A percentile compares a stretch with the other conserved stretches of the same genome.
Evolutionary conservation across 805 yeast species (phyloP).

Genomic region (Naumovozyma dairenensis): DNA sequence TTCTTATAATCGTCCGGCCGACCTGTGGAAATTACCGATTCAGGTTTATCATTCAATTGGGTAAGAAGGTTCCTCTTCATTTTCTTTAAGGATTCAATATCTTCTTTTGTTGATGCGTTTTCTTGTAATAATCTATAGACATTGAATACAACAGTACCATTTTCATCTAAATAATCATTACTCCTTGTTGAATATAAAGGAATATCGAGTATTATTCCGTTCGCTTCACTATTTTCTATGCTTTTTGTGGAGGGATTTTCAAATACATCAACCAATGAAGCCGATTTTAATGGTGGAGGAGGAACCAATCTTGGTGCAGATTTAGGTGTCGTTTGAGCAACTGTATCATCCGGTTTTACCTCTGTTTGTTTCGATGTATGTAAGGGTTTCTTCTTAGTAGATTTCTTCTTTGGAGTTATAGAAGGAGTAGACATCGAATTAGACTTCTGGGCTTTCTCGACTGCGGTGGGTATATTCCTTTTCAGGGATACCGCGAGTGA

Average conservation of each 20-base stretch:
- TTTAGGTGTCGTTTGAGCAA: slow-evolving; percentile 3
- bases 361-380: background rate
- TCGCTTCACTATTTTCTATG: slow-evolving; percentile 16
- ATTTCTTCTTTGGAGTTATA: slow-evolving; percentile 3
- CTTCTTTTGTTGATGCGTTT: background rate
- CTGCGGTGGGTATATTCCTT: slow-evolving; percentile 1
- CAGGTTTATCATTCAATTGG: slow-evolving; percentile 11
- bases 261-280: slow-evolving; percentile 10
- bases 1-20: slow-evolving; percentile 17
- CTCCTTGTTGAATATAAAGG: slow-evolving; percentile 21
- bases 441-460: slow-evolving; percentile 7
- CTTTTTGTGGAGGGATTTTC: no score
- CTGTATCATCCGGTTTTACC: background rate
- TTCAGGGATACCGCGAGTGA: background rate
- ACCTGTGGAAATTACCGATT: slow-evolving; percentile 1
- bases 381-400: slow-evolving; percentile 4
- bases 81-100: background rate
- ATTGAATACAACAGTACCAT: slow-evolving; percentile 28
- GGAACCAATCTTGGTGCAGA: slow-evolving; percentile 12
- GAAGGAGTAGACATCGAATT: slow-evolving; percentile 3
- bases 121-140: slow-evolving; percentile 11
- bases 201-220: slow-evolving; percentile 21
- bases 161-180: slow-evolving; percentile 27
- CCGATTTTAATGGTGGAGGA: slow-evolving; percentile 15
- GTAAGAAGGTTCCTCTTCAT: slow-evolving; percentile 17